These are phyloP conservation scores for Scheffersomyces titani DNA, from an alignment of 1,139 yeast species.

Conservation along the genomic window DNA sequence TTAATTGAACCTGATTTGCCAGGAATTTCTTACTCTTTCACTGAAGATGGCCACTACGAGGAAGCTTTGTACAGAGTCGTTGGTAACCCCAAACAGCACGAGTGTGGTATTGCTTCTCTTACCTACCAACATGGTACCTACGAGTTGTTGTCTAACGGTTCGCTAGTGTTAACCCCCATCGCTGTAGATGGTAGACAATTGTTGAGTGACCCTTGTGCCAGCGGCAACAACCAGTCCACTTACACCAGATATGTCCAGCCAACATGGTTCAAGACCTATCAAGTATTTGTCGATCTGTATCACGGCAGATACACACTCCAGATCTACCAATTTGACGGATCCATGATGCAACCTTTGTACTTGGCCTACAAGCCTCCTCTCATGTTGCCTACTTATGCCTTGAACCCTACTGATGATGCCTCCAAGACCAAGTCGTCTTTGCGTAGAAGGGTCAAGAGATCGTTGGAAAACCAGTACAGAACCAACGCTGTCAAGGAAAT, in stretches of 20 bases:
- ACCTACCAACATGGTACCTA: conserved; percentile 90
- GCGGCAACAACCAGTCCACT: conserved; percentile 51
- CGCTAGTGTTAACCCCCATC: conserved; percentile 69
- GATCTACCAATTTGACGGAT: conserved; percentile 79
- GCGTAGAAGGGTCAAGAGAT: conserved; percentile 58
- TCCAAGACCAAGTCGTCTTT: conserved; percentile 41
- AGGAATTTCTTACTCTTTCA: conserved; percentile 90
- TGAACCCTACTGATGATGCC: conserved; percentile 74
- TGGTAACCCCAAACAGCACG: conserved; percentile 70
- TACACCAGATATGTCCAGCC: conserved; percentile 74
- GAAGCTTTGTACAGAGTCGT: conserved; percentile 82
- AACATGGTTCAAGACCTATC: conserved; percentile 59
- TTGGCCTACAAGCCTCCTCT: conserved; percentile 91
- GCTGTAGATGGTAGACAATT: conserved; percentile 92
- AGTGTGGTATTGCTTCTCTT: conserved; percentile 80
- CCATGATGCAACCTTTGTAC: conserved; percentile 82
- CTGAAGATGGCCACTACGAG: conserved; percentile 87
- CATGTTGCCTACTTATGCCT: conserved; percentile 91
- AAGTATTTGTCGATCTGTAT: conserved; percentile 68
- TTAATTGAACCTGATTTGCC: conserved; percentile 94
- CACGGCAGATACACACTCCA: conserved; percentile 80
- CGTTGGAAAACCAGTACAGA: conserved; percentile 76
- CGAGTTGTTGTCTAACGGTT: conserved; percentile 61
- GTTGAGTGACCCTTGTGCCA: conserved; percentile 77
- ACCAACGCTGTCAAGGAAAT: conserved; percentile 67